Percentiles rank a stretch among this genome's conserved stretches.
Conservation (phyloP, 257 asterid genomes). For the Paulownia fortunei region DNA sequence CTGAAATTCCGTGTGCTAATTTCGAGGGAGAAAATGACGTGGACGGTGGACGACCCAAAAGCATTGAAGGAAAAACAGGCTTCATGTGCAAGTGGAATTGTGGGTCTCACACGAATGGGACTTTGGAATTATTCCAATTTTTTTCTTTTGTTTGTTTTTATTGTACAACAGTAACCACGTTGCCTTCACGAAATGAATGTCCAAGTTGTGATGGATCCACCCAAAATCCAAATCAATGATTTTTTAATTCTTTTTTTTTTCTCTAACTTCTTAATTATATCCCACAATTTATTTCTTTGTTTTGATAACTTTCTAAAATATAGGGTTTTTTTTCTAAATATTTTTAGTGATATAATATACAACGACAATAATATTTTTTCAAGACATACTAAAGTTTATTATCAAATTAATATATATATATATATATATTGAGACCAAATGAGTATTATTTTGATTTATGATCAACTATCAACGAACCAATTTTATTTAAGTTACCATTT, state of each 20-base stretch:
- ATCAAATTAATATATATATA: too few relatives aligned
- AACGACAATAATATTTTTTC: too few relatives aligned
- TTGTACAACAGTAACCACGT: not conserved
- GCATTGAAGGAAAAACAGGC: not conserved
- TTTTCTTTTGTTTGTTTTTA: not conserved
- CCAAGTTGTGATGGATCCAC: not conserved
- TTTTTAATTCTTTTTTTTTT: not conserved
- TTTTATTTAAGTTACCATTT: too few relatives aligned
- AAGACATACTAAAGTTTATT: too few relatives aligned
- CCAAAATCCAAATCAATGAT: too few relatives aligned
- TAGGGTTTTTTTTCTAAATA: too few relatives aligned
- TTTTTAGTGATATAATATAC: too few relatives aligned
- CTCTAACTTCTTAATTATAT: not conserved
- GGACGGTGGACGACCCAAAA: slow-evolving; percentile 39
- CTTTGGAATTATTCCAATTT: slow-evolving; percentile 4
- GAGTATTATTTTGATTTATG: too few relatives aligned
- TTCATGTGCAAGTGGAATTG: slow-evolving; percentile 25
- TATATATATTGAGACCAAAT: too few relatives aligned
- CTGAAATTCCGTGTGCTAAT: not conserved
- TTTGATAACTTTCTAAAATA: too few relatives aligned
- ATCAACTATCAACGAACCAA: too few relatives aligned
- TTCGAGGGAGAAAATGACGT: slow-evolving; percentile 33
- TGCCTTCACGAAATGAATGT: slow-evolving; percentile 5
- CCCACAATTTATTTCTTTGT: not conserved
- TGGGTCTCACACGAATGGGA: not conserved